phyloP scores from a whole-genome alignment of 2,329 filamentous ascomycete genomes.

The Fusarium sp. region DNA sequence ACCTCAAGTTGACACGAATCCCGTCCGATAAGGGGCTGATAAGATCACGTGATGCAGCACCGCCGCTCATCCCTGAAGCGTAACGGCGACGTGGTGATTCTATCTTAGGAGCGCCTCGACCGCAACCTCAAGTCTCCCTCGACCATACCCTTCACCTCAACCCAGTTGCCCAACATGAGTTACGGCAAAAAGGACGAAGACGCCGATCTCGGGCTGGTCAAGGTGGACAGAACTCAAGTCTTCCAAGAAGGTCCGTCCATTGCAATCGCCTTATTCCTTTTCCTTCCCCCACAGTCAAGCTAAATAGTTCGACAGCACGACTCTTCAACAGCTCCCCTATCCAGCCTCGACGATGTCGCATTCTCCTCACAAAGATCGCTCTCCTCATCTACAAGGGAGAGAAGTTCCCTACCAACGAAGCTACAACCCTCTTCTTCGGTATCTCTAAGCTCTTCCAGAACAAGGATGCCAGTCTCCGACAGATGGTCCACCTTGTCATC shows the following conservation, averaged over 20 bases:
- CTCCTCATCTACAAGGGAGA: conserved; percentile 97
- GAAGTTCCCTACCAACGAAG: conserved; percentile 96
- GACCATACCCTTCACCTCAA: conserved; percentile 49
- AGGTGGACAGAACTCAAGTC: conserved; percentile 96
- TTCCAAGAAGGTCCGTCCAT: conserved; percentile 90
- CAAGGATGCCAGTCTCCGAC: conserved; percentile 96
- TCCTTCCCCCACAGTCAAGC: conserved; percentile 49
- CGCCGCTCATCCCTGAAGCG: conserved; percentile 49
- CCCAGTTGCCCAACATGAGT: conserved; percentile 77
- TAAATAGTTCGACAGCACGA: conserved; percentile 75
- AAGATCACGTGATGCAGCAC: conserved; percentile 54
- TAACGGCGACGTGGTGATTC: conserved; percentile 59
- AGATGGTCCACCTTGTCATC: conserved; percentile 98
- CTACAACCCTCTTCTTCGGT: conserved; percentile 97
- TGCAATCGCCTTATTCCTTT: conserved; percentile 49
- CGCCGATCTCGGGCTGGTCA: conserved; percentile 91
- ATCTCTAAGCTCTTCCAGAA: conserved; percentile 99
- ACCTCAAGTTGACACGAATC: conserved; percentile 47
- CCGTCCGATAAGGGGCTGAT: conserved; percentile 47
- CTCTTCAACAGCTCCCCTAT: conserved; percentile 98
- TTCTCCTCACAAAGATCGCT: conserved; percentile 96
- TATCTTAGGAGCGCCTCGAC: conserved; percentile 46
- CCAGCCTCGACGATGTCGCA: conserved; percentile 96
- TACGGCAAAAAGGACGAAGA: conserved; percentile 99
- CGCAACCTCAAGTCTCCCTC: conserved; percentile 54